Evolutionary conservation across 371 early-diverging fungal genomes (phyloP).

Genomic region (Entomophthora muscae): DNA sequence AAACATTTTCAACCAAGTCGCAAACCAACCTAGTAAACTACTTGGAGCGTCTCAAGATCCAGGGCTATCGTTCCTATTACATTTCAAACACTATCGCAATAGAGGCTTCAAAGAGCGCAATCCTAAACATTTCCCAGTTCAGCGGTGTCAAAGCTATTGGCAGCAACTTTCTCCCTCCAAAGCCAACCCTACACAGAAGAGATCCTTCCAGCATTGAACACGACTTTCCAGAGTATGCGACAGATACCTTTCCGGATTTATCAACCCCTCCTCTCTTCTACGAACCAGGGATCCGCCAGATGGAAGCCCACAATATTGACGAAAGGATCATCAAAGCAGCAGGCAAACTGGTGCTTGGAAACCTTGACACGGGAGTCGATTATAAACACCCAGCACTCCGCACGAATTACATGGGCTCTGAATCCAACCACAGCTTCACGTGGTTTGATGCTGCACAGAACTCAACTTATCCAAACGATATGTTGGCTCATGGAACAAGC

Average conservation of each 20-base stretch:
- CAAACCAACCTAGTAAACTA: too few relatives aligned
- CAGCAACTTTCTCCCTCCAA: too few relatives aligned
- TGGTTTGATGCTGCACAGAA: conserved; percentile 6
- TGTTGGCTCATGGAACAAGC: background rate
- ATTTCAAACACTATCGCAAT: background rate
- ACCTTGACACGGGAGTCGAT: conserved; percentile 36
- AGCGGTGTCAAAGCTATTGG: background rate
- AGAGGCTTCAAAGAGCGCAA: background rate
- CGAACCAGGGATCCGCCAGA: too few relatives aligned
- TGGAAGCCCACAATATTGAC: background rate
- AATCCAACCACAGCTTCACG: background rate
- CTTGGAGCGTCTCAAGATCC: too few relatives aligned
- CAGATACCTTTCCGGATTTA: too few relatives aligned
- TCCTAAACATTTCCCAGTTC: background rate
- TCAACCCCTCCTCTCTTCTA: too few relatives aligned
- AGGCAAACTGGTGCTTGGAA: background rate
- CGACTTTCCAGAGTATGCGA: too few relatives aligned
- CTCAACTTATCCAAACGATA: too few relatives aligned
- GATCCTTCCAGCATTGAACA: too few relatives aligned
- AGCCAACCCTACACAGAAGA: too few relatives aligned
- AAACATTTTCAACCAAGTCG: too few relatives aligned
- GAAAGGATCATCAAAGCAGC: background rate
- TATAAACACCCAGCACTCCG: conserved; percentile 54
- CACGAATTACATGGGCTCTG: conserved; percentile 15
- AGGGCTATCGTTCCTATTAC: conserved; percentile 1